phyloP scores from a whole-genome alignment of 2,329 filamentous ascomycete genomes.

The Diplodia intermedia region DNA sequence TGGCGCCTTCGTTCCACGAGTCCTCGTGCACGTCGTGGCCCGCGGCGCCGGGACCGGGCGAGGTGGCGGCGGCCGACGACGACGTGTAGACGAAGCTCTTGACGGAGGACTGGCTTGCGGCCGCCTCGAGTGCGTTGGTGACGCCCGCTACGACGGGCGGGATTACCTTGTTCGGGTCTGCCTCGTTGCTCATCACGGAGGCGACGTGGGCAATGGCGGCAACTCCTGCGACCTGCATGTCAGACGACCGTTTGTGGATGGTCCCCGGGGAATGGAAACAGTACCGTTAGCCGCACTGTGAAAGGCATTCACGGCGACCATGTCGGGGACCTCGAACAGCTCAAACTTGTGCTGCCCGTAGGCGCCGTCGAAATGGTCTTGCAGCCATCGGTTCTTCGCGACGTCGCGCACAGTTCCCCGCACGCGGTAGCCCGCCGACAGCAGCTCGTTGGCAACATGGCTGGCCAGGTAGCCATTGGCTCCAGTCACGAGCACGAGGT shows the following conservation, averaged over 20 bases:
- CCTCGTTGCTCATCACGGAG: neutral
- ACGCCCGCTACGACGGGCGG: neutral
- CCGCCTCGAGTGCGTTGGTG: neutral
- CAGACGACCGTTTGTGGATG: neutral
- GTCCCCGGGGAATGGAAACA: neutral
- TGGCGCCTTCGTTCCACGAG: neutral
- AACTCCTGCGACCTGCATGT: neutral
- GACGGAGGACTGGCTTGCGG: neutral
- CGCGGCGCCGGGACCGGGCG: neutral
- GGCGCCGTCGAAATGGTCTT: neutral
- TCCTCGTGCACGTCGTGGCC: neutral
- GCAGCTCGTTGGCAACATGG: conserved; percentile 37
- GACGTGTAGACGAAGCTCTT: conserved; percentile 15
- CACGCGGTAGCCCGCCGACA: conserved; percentile 40
- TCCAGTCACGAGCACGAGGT: conserved; percentile 42
- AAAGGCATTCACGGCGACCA: neutral
- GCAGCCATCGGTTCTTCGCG: neutral
- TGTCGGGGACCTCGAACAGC: neutral
- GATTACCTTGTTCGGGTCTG: neutral
- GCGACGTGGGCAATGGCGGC: neutral
- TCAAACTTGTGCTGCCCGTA: conserved; percentile 1
- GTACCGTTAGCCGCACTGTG: neutral
- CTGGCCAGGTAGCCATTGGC: conserved; percentile 46
- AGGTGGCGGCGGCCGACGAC: neutral
- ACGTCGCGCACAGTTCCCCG: conserved; percentile 39